These are phyloP conservation scores for Platanthera guangdongensis DNA, from an alignment of 106 monocot species.

Conservation along the genomic window DNA sequence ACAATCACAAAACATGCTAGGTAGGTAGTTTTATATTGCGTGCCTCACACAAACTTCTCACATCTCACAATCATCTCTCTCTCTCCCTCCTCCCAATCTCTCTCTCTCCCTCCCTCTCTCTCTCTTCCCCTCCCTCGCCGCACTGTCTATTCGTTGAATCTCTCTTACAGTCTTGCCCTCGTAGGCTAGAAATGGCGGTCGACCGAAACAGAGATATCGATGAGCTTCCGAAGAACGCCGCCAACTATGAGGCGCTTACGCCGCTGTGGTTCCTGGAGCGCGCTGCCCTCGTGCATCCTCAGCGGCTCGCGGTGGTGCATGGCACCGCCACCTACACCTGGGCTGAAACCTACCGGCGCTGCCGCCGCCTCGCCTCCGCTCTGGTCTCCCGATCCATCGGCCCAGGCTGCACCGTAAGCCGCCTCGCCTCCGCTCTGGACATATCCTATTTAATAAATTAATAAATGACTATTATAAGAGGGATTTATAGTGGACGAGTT, in stretches of 20 bases:
- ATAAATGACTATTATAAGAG: too few relatives aligned
- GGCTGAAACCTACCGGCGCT: conserved; percentile 73
- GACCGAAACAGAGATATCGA: conserved; percentile 59
- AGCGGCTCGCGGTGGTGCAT: conserved; percentile 59
- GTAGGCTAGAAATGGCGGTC: background rate
- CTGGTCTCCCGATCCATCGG: conserved; percentile 67
- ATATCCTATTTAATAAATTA: too few relatives aligned
- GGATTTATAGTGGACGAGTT: too few relatives aligned
- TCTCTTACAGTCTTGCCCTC: conserved; percentile 4
- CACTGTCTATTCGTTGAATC: background rate
- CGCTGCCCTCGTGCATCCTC: conserved; percentile 72
- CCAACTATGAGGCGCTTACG: conserved; percentile 84
- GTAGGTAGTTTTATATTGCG: too few relatives aligned
- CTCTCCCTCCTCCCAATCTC: too few relatives aligned
- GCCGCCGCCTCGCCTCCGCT: conserved; percentile 88
- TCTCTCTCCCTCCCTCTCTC: background rate
- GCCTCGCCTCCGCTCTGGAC: too few relatives aligned
- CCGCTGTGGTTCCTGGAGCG: conserved; percentile 93
- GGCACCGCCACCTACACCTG: conserved; percentile 63
- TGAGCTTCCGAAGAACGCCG: conserved; percentile 79
- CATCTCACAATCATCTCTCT: too few relatives aligned
- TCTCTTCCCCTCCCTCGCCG: background rate
- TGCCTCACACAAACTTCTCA: too few relatives aligned
- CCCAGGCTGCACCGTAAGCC: conserved; percentile 46
- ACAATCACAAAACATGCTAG: too few relatives aligned